phyloP scores from a whole-genome alignment of 2,329 filamentous ascomycete species.

The Fusarium poae region DNA sequence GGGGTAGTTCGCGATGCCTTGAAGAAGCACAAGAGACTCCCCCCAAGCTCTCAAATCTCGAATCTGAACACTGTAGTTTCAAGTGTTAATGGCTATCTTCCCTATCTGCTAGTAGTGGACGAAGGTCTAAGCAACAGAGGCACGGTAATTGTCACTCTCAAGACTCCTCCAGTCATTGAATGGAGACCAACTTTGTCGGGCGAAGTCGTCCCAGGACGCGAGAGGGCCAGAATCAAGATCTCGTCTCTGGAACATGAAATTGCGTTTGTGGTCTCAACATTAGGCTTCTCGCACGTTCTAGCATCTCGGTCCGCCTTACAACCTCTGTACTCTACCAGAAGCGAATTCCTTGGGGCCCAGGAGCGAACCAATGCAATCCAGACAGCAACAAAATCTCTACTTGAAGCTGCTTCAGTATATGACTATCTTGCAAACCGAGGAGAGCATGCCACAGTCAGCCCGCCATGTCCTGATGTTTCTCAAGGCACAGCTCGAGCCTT shows the following conservation, averaged over 20 bases:
- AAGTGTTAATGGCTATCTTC: slow-evolving; percentile 81
- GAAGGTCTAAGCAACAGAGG: slow-evolving; percentile 71
- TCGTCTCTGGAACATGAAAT: slow-evolving; percentile 85
- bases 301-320: slow-evolving; percentile 80
- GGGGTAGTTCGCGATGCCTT: slow-evolving; percentile 85
- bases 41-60: slow-evolving; percentile 75
- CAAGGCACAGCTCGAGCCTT: slow-evolving; percentile 68
- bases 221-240: slow-evolving; percentile 75
- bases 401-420: slow-evolving; percentile 84
- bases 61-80: slow-evolving; percentile 78
- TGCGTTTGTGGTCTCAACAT: slow-evolving; percentile 79
- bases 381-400: slow-evolving; percentile 80
- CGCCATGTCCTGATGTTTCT: slow-evolving; percentile 67
- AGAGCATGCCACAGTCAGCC: slow-evolving; percentile 56
- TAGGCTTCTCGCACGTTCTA: slow-evolving; percentile 80
- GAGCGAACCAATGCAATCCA: slow-evolving; percentile 78
- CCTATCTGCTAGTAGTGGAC: slow-evolving; percentile 84
- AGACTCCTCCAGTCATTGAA: slow-evolving; percentile 73
- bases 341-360: slow-evolving; percentile 71
- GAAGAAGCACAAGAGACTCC: slow-evolving; percentile 91
- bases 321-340: slow-evolving; percentile 76
- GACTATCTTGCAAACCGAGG: slow-evolving; percentile 74
- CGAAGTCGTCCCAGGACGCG: slow-evolving; percentile 72
- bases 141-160: slow-evolving; percentile 66
- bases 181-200: slow-evolving; percentile 87